Base-by-base conservation (phyloP, 257 asterid species). In the Eucommia ulmoides region DNA sequence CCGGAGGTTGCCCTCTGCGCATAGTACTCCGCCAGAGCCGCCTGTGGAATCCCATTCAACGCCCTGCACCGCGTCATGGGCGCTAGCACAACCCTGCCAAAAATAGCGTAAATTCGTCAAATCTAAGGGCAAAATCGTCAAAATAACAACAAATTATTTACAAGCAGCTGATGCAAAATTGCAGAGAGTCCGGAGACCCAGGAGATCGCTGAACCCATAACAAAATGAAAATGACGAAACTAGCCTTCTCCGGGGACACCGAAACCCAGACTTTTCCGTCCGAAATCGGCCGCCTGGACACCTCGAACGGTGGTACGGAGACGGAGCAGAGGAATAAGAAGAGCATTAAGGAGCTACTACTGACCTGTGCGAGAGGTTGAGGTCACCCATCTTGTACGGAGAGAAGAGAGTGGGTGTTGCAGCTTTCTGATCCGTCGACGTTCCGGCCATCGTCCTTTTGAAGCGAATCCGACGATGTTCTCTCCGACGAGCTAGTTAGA, bases 11-110 rank as follows among this genome's bases (percentile, higher is more conserved):
- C 83, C 67, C 98, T 81, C 47, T 89, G 98, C 3, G 70, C 33
- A 69, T 89, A 89, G 63, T 85, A 89, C 65, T 83, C 78, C 3
- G 59, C 78, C 1, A 82, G 74, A 24, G 87, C 91, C 10, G 79
- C 55, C 62, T 67, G 74, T 24, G 98, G 93, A 61, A 80, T 72
- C 38, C 57, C 64, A 62, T 73, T 58, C 38, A 80, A 45, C 0
- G 98, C 96, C 61, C 96, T 76, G 78, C 94, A 89, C 54, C 98
- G 74, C 2, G 98, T 89, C 93, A 86, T 78, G 25, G 98, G 98
- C 11, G 98, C 98, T 51, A 89, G 65, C 49, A 85, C 96, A 50
- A 89, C 78, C 65, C 98, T 89, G 74, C 64, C 57, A 23, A 47
- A 49, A 19, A 18, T 19, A 1, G 6, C 19, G 48, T 42, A 5